Evolutionary conservation across 169 alveolate genomes (phyloP).

Genomic region (Perkinsus olseni): DNA sequence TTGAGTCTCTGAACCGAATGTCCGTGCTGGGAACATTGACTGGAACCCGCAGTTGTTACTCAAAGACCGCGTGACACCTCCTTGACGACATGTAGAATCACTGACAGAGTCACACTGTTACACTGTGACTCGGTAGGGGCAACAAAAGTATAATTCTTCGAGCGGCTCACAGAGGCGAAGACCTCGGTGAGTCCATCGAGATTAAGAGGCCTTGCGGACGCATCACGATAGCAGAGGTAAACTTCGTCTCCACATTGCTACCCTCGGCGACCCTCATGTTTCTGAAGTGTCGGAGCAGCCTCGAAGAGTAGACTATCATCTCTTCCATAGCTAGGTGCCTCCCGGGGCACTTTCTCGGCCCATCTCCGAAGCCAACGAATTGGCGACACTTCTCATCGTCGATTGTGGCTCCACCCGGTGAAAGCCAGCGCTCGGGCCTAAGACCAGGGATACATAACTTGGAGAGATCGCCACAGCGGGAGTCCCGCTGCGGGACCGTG

Average conservation of each 20-base stretch:
- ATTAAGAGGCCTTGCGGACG: neutral
- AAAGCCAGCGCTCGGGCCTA: neutral
- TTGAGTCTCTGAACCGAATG: too few species aligned
- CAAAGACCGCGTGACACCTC: too few species aligned
- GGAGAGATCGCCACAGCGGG: too few species aligned
- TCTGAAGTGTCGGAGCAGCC: neutral
- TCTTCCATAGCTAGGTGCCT: neutral
- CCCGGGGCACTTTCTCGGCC: neutral
- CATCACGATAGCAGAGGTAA: neutral
- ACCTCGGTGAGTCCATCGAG: neutral
- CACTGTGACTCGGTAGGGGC: too few species aligned
- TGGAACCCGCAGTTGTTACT: too few species aligned
- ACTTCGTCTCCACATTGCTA: neutral
- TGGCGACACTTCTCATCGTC: neutral
- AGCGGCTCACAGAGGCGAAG: too few species aligned
- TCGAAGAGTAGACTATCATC: neutral
- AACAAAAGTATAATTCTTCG: too few species aligned
- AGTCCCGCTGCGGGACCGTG: too few species aligned
- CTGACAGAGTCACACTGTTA: too few species aligned
- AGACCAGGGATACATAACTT: neutral
- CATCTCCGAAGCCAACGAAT: neutral
- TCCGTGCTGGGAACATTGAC: too few species aligned
- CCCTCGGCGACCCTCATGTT: neutral
- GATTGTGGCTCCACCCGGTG: neutral
- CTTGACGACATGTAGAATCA: too few species aligned